phyloP scores from a whole-genome alignment of 129 eudicot genomes.

The Calendula officinalis region DNA sequence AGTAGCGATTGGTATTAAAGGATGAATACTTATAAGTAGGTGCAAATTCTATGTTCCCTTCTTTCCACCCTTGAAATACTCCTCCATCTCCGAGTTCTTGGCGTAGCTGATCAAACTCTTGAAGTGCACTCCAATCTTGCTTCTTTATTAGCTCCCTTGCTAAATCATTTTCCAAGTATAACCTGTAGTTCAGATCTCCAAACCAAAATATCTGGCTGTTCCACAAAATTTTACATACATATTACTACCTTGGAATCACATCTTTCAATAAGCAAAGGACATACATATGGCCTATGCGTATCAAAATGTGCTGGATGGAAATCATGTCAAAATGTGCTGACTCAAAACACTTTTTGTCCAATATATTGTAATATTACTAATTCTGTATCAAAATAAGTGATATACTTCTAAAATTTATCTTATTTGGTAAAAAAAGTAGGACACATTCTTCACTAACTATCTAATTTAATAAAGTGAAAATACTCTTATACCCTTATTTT shows the following conservation, averaged over 20 bases:
- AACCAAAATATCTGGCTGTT: conserved; percentile 93
- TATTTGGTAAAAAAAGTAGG: too few species aligned
- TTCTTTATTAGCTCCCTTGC: conserved; percentile 75
- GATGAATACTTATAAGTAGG: conserved; percentile 86
- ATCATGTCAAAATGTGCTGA: not conserved
- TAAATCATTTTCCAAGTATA: conserved; percentile 56
- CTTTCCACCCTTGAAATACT: conserved; percentile 90
- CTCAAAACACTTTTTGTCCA: not conserved
- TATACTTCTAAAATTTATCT: too few species aligned
- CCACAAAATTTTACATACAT: conserved; percentile 35
- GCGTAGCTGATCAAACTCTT: conserved; percentile 74
- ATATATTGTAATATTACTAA: not conserved
- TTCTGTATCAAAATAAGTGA: not conserved
- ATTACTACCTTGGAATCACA: conserved; percentile 12
- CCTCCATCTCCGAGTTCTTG: conserved; percentile 69
- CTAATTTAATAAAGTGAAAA: too few species aligned
- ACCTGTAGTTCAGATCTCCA: conserved; percentile 92
- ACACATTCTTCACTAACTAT: too few species aligned
- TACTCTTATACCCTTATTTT: too few species aligned
- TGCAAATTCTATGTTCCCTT: conserved; percentile 84
- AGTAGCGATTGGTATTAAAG: conserved; percentile 63
- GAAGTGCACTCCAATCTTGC: conserved; percentile 68
- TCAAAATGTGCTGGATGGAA: not conserved
- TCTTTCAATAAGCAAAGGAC: not conserved
- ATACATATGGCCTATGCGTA: too few species aligned